Evolutionary conservation across 2,329 filamentous ascomycete genomes (phyloP), one percentile per base, ranked within the genome.

Genomic region (Aspergillus candidus): DNA sequence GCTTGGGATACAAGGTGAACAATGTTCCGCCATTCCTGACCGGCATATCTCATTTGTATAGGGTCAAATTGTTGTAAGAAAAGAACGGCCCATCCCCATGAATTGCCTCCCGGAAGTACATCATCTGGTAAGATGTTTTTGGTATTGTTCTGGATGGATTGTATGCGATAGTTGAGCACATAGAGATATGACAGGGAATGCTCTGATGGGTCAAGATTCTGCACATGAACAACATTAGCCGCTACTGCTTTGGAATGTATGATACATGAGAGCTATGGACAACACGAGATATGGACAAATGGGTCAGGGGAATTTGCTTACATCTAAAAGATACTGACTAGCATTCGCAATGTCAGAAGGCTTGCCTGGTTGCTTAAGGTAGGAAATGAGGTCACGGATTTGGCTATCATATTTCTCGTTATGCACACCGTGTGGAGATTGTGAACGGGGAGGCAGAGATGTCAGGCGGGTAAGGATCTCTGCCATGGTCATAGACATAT

Each of bases 131-230:
- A 53, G 29, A 53, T 52, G 44, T 62, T 50, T 31, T 66, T 52
- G 42, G 62, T 49, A 43, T 58, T 60, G 53, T 68, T 61, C 55
- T 68, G 58, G 29, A 57, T 30, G 34, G 48, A 60, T 32, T 67
- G 59, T 44, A 79, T 69, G 48, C 74, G 72, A 29, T 71, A 68
- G 37, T 71, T 61, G 32, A 85, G 69, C 37, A 77, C 68, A 49
- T 71, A 74, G 39, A 80, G 65, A 61, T 82, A 84, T 7, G 77
- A 69, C 49, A 84, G 71, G 13, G 77, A 76, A 59, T 84, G 79
- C 32, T 71, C 61, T 6, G 72, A 62, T 14, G 82, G 80, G 53
- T 83, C 71, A 46, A 82, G 53, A 31, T 54, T 45, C 58, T 64
- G 32, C 14, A 51, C 44, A 40, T 30, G 41, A 37, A 11, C 45